Evolutionary conservation across 2,329 filamentous ascomycete genomes (phyloP), one percentile per base, ranked within the genome.

Genomic region (Fusarium nygamai): DNA sequence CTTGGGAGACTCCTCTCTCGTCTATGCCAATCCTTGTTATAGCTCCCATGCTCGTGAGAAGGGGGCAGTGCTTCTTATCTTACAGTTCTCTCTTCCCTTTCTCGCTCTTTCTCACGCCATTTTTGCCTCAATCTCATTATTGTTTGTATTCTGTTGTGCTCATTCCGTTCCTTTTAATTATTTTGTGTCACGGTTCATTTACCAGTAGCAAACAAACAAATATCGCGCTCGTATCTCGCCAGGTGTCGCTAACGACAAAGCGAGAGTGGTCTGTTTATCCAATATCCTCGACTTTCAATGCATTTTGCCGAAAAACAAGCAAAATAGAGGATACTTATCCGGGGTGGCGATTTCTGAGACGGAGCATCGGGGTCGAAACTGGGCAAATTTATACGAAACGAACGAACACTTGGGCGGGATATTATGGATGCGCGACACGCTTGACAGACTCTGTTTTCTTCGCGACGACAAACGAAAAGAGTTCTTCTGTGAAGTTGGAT

Each of bases 1-100:
- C 43, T 46, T 50, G 29, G 34, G 44, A 53, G 51, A 44, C 38
- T 53, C 38, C 43, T 67, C 43, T 39, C 53, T 68, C 36, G 29
- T 36, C 33, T 24, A 27, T 54, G 24, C 34, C 54, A 41, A 64
- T 61, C 50, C 39, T 67, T 53, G 54, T 53, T 44, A 60, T 51
- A 62, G 38, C 34, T 58, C 34, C 31, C 31, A 34, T 63, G 38
- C 34, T 36, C 47, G 22, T 41, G 31, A 38, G 56, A 73, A 71
- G 71, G 71, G 62, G 71, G 62, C 71, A 58, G 71, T 72, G 71
- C 48, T 68, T 39, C 44, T 48, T 58, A n/a, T 60, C 47, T 64
- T 61, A 41, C 33, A 47, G 34, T 54, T 41, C 54, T 24, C 41
- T 48, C 38, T 24, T 58, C 57, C 56, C 29, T 58, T 38, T 58